Percentiles rank a stretch among this genome's conserved stretches.
These are phyloP conservation scores for Piper longum DNA, from an alignment of 164 flowering plant genomes.

Conservation along the genomic window DNA sequence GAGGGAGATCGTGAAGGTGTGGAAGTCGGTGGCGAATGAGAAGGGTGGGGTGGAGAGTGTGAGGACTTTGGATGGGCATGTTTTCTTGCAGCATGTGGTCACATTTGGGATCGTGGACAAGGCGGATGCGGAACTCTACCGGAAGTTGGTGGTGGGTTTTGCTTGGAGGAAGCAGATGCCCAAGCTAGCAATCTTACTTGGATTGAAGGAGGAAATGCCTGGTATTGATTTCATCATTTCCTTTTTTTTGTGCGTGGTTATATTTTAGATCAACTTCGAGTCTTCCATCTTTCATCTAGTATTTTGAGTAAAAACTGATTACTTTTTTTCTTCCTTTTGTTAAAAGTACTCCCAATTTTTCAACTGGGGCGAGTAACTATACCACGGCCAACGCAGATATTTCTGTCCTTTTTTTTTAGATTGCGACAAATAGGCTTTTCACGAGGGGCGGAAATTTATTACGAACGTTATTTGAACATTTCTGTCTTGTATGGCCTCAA, in stretches of 20 bases:
- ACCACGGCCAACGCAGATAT: too few species aligned
- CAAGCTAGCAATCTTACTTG: conserved; percentile 85
- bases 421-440: too few species aligned
- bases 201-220: conserved; percentile 69
- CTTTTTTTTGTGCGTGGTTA: neutral
- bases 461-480: too few species aligned
- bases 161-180: conserved; percentile 99
- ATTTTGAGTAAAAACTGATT: too few species aligned
- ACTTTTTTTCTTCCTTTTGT: too few species aligned
- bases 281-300: neutral
- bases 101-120: conserved; percentile 74
- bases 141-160: conserved; percentile 79
- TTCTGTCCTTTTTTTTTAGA: too few species aligned
- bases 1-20: conserved; percentile 57
- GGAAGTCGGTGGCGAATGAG: conserved; percentile 82
- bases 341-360: too few species aligned
- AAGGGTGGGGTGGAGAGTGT: conserved; percentile 93
- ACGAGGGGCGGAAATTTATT: too few species aligned
- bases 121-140: conserved; percentile 56
- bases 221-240: conserved; percentile 26
- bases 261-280: neutral
- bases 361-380: too few species aligned
- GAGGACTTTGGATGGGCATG: conserved; percentile 88
- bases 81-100: conserved; percentile 85
- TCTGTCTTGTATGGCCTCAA: too few species aligned